These are phyloP conservation scores for Lodderomyces metapsilosis DNA, from an alignment of 1,139 yeast species.

Conservation along the genomic window DNA sequence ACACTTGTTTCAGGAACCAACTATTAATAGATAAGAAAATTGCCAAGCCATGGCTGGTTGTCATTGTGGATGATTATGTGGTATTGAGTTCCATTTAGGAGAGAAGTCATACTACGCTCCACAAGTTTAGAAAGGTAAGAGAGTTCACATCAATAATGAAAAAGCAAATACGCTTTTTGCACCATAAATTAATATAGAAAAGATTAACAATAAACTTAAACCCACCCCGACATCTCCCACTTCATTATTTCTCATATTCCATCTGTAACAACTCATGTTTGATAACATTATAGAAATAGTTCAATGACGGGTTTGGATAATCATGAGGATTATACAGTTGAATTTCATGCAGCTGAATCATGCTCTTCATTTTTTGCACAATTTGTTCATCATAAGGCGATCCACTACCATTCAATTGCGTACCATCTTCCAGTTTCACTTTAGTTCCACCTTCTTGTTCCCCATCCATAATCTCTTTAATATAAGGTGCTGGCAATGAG, in stretches of 20 bases:
- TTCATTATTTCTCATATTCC: background rate
- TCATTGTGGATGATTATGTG: too few relatives aligned
- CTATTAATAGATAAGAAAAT: too few relatives aligned
- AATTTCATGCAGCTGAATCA: slow-evolving; percentile 17
- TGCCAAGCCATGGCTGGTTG: too few relatives aligned
- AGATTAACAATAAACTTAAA: too few relatives aligned
- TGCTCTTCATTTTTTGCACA: slow-evolving; percentile 17
- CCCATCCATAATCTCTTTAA: slow-evolving; percentile 10
- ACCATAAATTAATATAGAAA: too few relatives aligned
- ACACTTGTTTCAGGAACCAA: too few relatives aligned
- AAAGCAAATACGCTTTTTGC: too few relatives aligned
- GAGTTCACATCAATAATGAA: too few relatives aligned
- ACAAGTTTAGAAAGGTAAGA: too few relatives aligned
- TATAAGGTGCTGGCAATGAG: slow-evolving; percentile 36
- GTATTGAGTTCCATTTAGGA: too few relatives aligned
- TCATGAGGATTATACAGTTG: slow-evolving; percentile 53
- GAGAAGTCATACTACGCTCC: too few relatives aligned
- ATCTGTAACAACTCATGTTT: slow-evolving; percentile 69
- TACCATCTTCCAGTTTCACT: slow-evolving; percentile 3
- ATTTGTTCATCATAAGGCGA: slow-evolving; percentile 14
- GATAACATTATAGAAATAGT: slow-evolving; percentile 62
- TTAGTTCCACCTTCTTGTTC: slow-evolving; percentile 7
- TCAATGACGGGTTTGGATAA: slow-evolving; percentile 65
- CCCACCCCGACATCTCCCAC: too few relatives aligned
- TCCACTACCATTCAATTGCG: slow-evolving; percentile 5